Base-by-base conservation (phyloP, 2,329 filamentous ascomycete species). In the Endocalyx cinctus region DNA sequence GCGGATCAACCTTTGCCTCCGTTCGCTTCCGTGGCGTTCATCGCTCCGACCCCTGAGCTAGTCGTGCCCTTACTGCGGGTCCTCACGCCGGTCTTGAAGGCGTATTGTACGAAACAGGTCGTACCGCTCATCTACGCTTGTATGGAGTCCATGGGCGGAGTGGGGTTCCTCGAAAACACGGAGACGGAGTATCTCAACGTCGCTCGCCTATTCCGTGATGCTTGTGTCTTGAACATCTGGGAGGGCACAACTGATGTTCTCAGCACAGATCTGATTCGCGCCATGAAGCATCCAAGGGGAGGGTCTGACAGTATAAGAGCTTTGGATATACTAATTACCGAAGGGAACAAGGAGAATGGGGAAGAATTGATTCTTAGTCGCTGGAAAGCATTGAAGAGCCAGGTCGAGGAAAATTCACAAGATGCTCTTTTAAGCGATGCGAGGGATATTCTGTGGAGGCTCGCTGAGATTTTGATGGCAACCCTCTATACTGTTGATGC, bases 31-130 rank as follows among this genome's bases (percentile, higher is more conserved):
- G 17, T 39, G 4, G 25, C 28, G 5, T 26, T 29, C 4, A 17
- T 43, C 6, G 44, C 41, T 3, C 46, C 46, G 2, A 27, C 38
- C 7, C 17, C 36, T 5, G 23, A 33, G 8, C 13, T 27, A 10
- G 26, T 33, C 27, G 41, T 22, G 23, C 29, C 31, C 37, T 44
- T 83, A 2, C 57, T 83, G 11, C 66, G 78, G 6, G 58, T 79
- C 2, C 52, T 83, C 5, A 77, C 74, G 10, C 79, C 77, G 5
- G 55, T 82, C 12, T 60, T 72, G 35, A 84, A 84, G 51, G 75
- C 74, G 10, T 42, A 47, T 6, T 41, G 43, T 6, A 41, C 39
- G 4, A 38, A 41, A 12, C 33, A 41, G 19, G 33, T 37, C 10
- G 41, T 47, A 7, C 27, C 20, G 5, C 38, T 42, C 22, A 33